Percentiles rank a stretch among this genome's conserved stretches.
Evolutionary conservation across 2,329 filamentous ascomycete genomes (phyloP).

Genomic region (Talaromyces sp.): DNA sequence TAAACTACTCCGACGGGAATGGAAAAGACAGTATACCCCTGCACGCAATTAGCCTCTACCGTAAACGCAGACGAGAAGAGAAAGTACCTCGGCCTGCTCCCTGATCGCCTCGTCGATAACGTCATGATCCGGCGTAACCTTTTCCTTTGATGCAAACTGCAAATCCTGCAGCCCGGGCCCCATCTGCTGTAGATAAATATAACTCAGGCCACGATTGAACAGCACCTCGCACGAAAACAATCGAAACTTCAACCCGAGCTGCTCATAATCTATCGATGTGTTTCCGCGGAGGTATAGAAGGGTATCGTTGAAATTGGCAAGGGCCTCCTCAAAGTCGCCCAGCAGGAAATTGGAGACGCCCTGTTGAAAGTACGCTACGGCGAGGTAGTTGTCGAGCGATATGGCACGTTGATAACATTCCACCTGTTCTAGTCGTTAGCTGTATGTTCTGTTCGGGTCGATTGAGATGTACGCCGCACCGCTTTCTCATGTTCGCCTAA

Average conservation of each 20-base stretch:
- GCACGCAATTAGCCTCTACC: not conserved
- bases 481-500: slow-evolving; percentile 94
- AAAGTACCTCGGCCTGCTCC: slow-evolving; percentile 78
- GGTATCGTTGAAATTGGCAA: slow-evolving; percentile 98
- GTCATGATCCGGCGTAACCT: slow-evolving; percentile 92
- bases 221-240: slow-evolving; percentile 95
- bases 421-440: slow-evolving; percentile 56
- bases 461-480: slow-evolving; percentile 54
- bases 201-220: slow-evolving; percentile 95
- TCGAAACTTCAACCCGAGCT: slow-evolving; percentile 91
- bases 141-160: slow-evolving; percentile 86
- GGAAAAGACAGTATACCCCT: slow-evolving; percentile 98
- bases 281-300: slow-evolving; percentile 91
- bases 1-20: slow-evolving; percentile 96
- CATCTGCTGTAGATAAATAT: slow-evolving; percentile 92
- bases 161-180: slow-evolving; percentile 89
- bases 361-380: slow-evolving; percentile 97
- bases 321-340: slow-evolving; percentile 92
- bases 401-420: slow-evolving; percentile 92
- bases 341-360: slow-evolving; percentile 97
- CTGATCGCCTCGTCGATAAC: slow-evolving; percentile 96
- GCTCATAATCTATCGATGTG: slow-evolving; percentile 96
- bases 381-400: slow-evolving; percentile 86
- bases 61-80: not conserved
- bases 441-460: not conserved